Evolutionary conservation across 2,329 filamentous ascomycete species (phyloP), one percentile per base, ranked within the genome.

Genomic region (Neopestalotiopsis sp.): DNA sequence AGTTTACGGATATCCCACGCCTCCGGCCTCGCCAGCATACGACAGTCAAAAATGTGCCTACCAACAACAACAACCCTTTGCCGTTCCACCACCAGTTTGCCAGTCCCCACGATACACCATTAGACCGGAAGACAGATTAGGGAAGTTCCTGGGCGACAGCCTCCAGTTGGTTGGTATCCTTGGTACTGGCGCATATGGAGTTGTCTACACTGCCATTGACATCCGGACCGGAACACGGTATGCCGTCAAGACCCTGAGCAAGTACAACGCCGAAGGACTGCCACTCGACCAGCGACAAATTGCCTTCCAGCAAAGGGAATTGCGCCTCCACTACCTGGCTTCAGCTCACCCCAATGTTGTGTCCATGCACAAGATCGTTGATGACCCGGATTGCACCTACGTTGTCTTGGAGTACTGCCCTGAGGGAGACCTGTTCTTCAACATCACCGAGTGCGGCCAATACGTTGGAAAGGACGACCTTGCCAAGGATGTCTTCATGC

Each of bases 351-450:
- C 91, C 77, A 98, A 98, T 80, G 93, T 99, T 72, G 94, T 98
- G 71, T 96, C 94, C 74, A 89, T 99, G 86, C 87, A 94, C 74
- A 95, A 96, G 86, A 97, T 98, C 78, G 90, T 98, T 85, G 94
- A 97, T 81, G 92, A 93, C 76, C 86, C 89, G 70, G 94, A 98
- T 81, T 98, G 94, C 87, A 97, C 95, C 72, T 98, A 94, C 82
- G 95, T 98, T 76, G 92, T 99, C 73, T 88, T 99, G 80, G 96
- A 99, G 81, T 98, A 95, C 81, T 98, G 95, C 84, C 94, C 94
- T 6, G 96, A 98, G 81, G 96, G 96, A 78, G 96, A 99, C 80
- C 84, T 99, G 73, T 99, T 99, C 83, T 92, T 93, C 80, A 98
- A 97, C 84, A 99, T 99, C 83, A 98, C 96, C 71, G 95, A 98